These are phyloP conservation scores for Pestalotiopsis sp. DNA, from an alignment of 2,329 filamentous ascomycete genomes.

Conservation along the genomic window DNA sequence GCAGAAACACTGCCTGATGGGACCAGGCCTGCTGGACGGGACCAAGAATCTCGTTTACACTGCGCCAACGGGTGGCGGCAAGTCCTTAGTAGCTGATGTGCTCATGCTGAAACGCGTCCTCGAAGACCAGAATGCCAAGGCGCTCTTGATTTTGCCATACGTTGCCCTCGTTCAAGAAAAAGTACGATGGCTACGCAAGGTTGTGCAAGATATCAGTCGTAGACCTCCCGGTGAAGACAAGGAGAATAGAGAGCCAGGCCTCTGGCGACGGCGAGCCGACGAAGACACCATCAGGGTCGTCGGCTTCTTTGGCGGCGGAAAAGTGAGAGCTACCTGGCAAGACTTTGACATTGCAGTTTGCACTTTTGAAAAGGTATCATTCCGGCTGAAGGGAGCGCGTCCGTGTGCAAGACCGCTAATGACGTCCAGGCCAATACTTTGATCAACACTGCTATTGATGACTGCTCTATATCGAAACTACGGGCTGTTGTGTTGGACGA, in stretches of 20 bases:
- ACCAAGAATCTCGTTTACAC: conserved; percentile 76
- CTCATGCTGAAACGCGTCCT: conserved; percentile 74
- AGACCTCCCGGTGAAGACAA: conserved; percentile 34
- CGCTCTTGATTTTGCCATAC: conserved; percentile 74
- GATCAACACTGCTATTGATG: conserved; percentile 73
- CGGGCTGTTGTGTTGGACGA: conserved; percentile 74
- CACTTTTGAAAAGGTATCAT: conserved; percentile 72
- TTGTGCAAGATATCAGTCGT: conserved; percentile 62
- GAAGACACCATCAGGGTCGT: conserved; percentile 66
- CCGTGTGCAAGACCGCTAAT: conserved; percentile 19
- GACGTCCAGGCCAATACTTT: conserved; percentile 68
- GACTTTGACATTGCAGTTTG: conserved; percentile 80
- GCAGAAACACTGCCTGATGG: conserved; percentile 75
- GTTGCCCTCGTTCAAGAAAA: conserved; percentile 82
- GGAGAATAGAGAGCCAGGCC: conserved; percentile 36
- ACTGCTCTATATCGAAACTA: conserved; percentile 66
- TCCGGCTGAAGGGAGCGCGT: not conserved
- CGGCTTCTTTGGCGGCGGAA: conserved; percentile 77
- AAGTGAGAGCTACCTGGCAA: conserved; percentile 66
- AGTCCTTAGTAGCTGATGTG: conserved; percentile 74
- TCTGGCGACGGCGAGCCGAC: conserved; percentile 58
- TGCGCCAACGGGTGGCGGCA: conserved; percentile 77
- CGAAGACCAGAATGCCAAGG: conserved; percentile 65
- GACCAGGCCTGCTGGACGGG: conserved; percentile 66
- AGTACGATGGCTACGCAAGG: conserved; percentile 70